Conservation (phyloP, 192 early-diverging fungal species). For the Spinellus fusiger region DNA sequence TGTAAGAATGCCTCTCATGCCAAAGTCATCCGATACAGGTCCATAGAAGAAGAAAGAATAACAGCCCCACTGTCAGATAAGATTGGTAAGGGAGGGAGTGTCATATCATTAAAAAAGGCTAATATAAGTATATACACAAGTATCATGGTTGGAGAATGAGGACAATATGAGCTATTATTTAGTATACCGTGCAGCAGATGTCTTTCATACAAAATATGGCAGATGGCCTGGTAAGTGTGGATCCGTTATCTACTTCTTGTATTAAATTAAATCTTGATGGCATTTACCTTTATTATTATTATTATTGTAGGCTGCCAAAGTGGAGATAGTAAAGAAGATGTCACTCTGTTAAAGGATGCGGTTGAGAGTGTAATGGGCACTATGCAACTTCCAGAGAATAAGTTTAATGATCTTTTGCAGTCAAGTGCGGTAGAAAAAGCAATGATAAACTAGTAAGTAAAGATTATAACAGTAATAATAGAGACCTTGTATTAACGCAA, state of each 20-base stretch:
- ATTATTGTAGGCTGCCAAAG: background rate
- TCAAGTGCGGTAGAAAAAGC: slow-evolving; percentile 1
- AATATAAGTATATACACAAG: slow-evolving; percentile 16
- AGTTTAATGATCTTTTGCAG: background rate
- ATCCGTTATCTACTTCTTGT: background rate
- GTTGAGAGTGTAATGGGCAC: background rate
- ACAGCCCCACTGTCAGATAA: slow-evolving; percentile 33
- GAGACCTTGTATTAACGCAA: background rate
- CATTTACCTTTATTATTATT: background rate
- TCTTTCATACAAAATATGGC: slow-evolving; percentile 49
- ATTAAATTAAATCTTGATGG: background rate
- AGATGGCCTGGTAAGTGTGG: slow-evolving; percentile 13
- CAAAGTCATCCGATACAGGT: slow-evolving; percentile 62
- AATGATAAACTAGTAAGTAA: slow-evolving; percentile 14
- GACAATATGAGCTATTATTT: slow-evolving; percentile 60
- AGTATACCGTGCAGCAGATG: slow-evolving; percentile 58
- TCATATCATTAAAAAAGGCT: background rate
- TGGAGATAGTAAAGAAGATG: slow-evolving; percentile 10
- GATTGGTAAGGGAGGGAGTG: slow-evolving; percentile 36
- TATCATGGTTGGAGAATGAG: slow-evolving; percentile 46
- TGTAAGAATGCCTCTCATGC: slow-evolving; percentile 77
- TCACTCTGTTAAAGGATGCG: slow-evolving; percentile 1
- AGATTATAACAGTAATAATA: background rate
- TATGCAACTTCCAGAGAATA: background rate
- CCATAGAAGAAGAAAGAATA: slow-evolving; percentile 49